Base-by-base conservation (phyloP, 495 filamentous ascomycete genomes). In the Aeminium ludgeri region DNA sequence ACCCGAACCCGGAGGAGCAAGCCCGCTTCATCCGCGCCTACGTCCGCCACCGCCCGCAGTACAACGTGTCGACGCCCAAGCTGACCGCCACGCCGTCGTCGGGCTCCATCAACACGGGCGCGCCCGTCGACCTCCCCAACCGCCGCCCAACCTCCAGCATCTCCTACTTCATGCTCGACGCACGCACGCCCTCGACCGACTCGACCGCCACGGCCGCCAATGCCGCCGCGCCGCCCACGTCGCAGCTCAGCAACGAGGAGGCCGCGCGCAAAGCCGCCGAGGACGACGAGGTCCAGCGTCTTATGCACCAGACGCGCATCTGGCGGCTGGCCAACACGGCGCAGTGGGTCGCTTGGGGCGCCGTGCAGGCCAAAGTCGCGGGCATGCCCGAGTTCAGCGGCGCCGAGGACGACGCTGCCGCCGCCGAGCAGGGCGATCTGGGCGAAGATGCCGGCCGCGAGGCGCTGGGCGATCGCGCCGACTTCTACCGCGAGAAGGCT, bases 271-370 rank as follows among this genome's bases (percentile, higher is more conserved):
- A 72, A 33, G 64, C 63, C 6, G 52, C 64, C 0, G 81, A 86
- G 32, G 59, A 64, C 8, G 20, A 15, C 6, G 70, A 80, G 45
- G 65, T 91, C 6, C 61, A 73, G 23, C 68, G 66, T 39, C 64
- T 96, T 20, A 53, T 91, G 48, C 70, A 76, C 20, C 84, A 96
- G 61, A 74, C 81, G 7, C 64, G 73, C 18, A 64, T 87, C 30
- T 99, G 91, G 91, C 72, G 87, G 3, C 67, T 80, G 2, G 81
- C 84, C 2, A 85, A 84, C 56, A 80, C 78, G 15, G 86, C 83
- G 1, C 77, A 85, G 56, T 99, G 91, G 91, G 74, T 86, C 19
- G 81, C 82, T 1, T 99, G 91, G 89, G 89, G 89, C 20, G 82
- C 95, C 34, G 78, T 96, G 38, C 91, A 96, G 63, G 87, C 89